phyloP scores from a whole-genome alignment of 306 rosid species.

The Medicago truncatula region MtrunA17r5.0-ANR NC_053042.1:44389001-44389500 shows the following conservation, averaged over 20 bases:
- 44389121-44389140: slow-evolving; percentile 47
- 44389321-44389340: too few relatives aligned
- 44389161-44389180: not conserved
- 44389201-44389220: slow-evolving; percentile 9
- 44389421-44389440: too few relatives aligned
- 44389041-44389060: slow-evolving; percentile 27
- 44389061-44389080: slow-evolving; percentile 39
- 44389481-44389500: too few relatives aligned
- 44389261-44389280: not conserved
- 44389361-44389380: too few relatives aligned
- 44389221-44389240: not conserved
- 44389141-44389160: slow-evolving; percentile 54
- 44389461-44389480: too few relatives aligned
- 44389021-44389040: slow-evolving; percentile 66
- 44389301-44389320: too few relatives aligned
- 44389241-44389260: not conserved
- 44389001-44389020: slow-evolving; percentile 84
- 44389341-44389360: too few relatives aligned
- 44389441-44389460: too few relatives aligned
- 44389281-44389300: too few relatives aligned
- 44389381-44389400: too few relatives aligned
- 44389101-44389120: slow-evolving; percentile 16
- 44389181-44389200: not conserved
- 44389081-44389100: slow-evolving; percentile 42
- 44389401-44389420: too few relatives aligned